Evolutionary conservation across 2,329 filamentous ascomycete genomes (phyloP), one percentile per base, ranked within the genome.

Genomic region (Shiraia sp.): DNA sequence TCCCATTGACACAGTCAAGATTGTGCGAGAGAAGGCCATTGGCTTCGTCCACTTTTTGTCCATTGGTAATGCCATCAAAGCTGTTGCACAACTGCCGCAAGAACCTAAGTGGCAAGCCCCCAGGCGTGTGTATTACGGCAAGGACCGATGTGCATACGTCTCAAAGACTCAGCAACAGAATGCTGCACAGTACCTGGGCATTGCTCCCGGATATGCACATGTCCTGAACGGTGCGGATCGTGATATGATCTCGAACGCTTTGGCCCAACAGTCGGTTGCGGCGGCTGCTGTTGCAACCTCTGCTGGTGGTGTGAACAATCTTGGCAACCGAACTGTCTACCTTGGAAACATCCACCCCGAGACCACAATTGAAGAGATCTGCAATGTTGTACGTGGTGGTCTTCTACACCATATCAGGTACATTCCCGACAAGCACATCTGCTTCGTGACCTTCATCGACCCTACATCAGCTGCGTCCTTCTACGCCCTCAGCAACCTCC

Each of bases 151-250:
- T 65, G 93, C 93, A 13, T 99, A 99, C 63, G 92, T 99, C 37
- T 99, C 93, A 45, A 99, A 99, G 81, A 99, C 93, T 0, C 93
- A 99, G 74, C 93, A 99, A 75, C 93, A 99, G 73, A 99, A 99
- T 62, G 93, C 93, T 6, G 93, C 93, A 24, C 93, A 99, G 72
- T 99, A 97, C 69, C 81, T 99, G 16, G 93, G 93, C 40, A 99
- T 99, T 61, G 90, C 93, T 14, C 93, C 93, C 26, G 92, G 92
- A 19, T 96, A 97, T 64, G 91, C 93, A 14, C 91, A 97, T 69
- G 92, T 96, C 70, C 79, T 99, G 54, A 97, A 96, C 59, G 91
- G 90, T 35, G 92, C 92, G 38, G 93, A 99, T 69, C 89, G 92
- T 36, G 93, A 99, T 64, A 79, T 99, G 58, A 97, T 99, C 66